A percentile compares a stretch with the other conserved stretches of the same genome.
phyloP scores from a whole-genome alignment of 2,329 filamentous ascomycete genomes.

The Ascochyta pisi region DNA sequence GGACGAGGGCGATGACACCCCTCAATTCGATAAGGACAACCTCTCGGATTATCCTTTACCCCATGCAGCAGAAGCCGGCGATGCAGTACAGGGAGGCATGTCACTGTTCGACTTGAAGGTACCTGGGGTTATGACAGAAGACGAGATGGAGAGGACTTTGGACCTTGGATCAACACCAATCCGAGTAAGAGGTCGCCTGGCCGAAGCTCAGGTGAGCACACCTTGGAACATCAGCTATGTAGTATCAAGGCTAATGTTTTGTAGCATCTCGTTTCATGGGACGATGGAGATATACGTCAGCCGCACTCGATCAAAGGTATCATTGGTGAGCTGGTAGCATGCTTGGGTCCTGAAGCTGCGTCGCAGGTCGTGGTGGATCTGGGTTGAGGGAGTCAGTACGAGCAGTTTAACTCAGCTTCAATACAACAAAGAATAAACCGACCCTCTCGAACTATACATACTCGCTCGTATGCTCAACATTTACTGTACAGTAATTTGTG shows the following conservation, averaged over 20 bases:
- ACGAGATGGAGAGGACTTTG: slow-evolving; percentile 59
- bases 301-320: slow-evolving; percentile 63
- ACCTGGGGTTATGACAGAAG: slow-evolving; percentile 68
- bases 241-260: slow-evolving; percentile 45
- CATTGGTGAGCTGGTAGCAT: slow-evolving; percentile 72
- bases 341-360: slow-evolving; percentile 67
- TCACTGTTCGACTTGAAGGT: slow-evolving; percentile 68
- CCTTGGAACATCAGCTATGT: slow-evolving; percentile 36
- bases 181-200: slow-evolving; percentile 50
- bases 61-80: slow-evolving; percentile 39
- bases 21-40: not conserved
- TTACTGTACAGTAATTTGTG: not conserved
- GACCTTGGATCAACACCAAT: slow-evolving; percentile 68
- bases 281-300: slow-evolving; percentile 59
- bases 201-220: slow-evolving; percentile 44
- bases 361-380: slow-evolving; percentile 67
- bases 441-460: not conserved
- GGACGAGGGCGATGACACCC: not conserved
- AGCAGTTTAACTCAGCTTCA: not conserved
- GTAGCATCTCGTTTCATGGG: slow-evolving; percentile 67
- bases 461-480: not conserved
- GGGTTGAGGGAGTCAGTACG: slow-evolving; percentile 14
- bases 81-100: slow-evolving; percentile 45
- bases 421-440: not conserved
- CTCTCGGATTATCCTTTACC: slow-evolving; percentile 35